Base-by-base conservation (phyloP, 768 basidiomycete genomes). In the Agaricus bisporus region DNA sequence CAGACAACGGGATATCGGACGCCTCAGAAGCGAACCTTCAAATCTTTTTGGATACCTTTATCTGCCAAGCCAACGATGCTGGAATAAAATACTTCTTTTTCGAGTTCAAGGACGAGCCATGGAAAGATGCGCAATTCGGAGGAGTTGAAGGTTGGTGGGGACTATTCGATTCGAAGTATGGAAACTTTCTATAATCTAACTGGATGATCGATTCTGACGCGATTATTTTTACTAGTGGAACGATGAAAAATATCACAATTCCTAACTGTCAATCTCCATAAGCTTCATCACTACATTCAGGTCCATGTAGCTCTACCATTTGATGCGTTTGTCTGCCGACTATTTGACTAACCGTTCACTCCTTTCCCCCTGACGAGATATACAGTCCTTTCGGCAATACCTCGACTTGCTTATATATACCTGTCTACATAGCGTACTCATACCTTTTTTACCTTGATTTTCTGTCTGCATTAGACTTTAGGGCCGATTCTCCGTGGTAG, bases 1-100 rank as follows among this genome's bases (percentile, higher is more conserved):
- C 69, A 28, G 83, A 70, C 52, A 83, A 91, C 61, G 92, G 91
- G 0, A 78, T 84, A 11, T 85, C 84, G 5, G 60, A 62, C 12
- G 86, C 92, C 7, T 83, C 81, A 0, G 68, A 73, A 44, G 63
- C 67, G 4, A 85, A 85, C 59, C 69, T 91, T 47, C 88, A 98
- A 80, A 80, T 65, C 15, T 99, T 91, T 77, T 63, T 99, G 55
- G 75, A 98, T 64, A 82, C 79, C 0, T 99, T 91, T 59, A 83
- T 94, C 7, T 99, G 95, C 63, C 78, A 82, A 64, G 88, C 95
- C 0, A 97, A 93, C 65, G 56, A 66, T 15, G 93, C 93, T 57
- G 79, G 80, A 11, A 93, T 89, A 0, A 73, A 80, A 14, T 95
- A 95, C 71, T 97, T 93, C 79, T 95, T 81, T 74, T 91, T 92